Base-by-base conservation (phyloP, 306 rosid genomes). In the Gastrolobium bilobum region DNA sequence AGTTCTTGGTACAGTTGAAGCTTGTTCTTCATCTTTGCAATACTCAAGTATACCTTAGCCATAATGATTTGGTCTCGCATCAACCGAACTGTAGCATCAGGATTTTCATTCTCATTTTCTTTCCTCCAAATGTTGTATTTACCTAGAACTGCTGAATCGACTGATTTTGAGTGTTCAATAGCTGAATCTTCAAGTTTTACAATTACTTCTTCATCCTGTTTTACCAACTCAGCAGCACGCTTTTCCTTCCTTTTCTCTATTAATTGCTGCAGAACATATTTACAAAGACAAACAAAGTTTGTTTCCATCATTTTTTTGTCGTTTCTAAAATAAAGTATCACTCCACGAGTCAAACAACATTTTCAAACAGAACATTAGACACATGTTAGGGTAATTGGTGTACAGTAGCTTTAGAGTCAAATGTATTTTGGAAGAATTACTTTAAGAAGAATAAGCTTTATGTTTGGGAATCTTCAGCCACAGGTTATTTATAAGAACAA, bases 91-190 rank as follows among this genome's bases (percentile, higher is more conserved):
- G 86, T 93, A 68, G 89, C 77, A 85, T 93, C 98, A 20, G 82
- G 52, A 82, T 90, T 93, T 71, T 90, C 97, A 53, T 84, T 90
- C 74, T 91, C 96, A 64, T 84, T 90, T 87, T 96, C 98, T 83
- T 89, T 95, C 94, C 97, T 93, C 97, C 99, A 91, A 58, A 89
- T 81, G 92, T 88, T 96, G 90, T 96, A 96, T 84, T 93, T 96
- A 39, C 97, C 99, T 10, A 91, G 86, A 83, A 93, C 89, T 33
- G 97, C 87, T 20, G 94, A 89, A 84, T 90, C 94, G 78, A 93
- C 94, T 62, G 97, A 87, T 79, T 90, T 88, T 35, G 97, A 93
- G 62, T 86, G 98, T 61, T 93, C 91, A 85, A 96, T 91, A 85
- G 98, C 98, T 62, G 90, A 85, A 88, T 86, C 93, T 85, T 96